Base-by-base conservation (phyloP, 2,329 filamentous ascomycete genomes). In the Harringtonia aguacate region DNA sequence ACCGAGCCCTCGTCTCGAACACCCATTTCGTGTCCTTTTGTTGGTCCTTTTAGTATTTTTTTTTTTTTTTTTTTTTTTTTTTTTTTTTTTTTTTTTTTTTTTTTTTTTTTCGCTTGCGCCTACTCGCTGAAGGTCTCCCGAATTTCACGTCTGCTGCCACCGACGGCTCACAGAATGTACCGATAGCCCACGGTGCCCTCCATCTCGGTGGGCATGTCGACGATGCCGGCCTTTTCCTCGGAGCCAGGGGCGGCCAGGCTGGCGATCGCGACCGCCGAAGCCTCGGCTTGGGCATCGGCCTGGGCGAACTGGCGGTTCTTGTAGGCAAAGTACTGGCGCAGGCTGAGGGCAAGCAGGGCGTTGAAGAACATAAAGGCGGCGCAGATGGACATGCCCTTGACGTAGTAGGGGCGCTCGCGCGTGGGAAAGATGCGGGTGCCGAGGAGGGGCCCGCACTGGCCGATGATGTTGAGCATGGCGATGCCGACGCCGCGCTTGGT, bases 401-500 rank as follows among this genome's bases (percentile, higher is more conserved):
- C 52, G 37, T 62, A 68, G 48, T 59, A 61, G 8, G 66, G 65
- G 39, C 47, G 50, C 4, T 64, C 57, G 3, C 36, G 18, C 1
- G 58, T 54, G 0, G 79, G 79, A 50, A 82, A 85, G 9, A 83
- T 53, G 38, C 78, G 71, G 3, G 79, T 83, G 4, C 79, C 80
- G 7, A 83, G 57, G 14, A 82, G 60, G 2, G 79, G 77, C 0
- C 77, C 77, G 48, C 73, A 77, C 56, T 79, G 79, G 1, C 79
- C 80, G 20, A 81, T 47, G 12, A 79, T 51, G 51, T 81, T 81
- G 43, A 83, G 59, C 29, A 84, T 60, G 3, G 77, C 72, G 40
- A 84, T 77, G 7, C 75, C 75, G 17, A 75, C 72, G 14, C 81
- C 81, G 15, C 79, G 68, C 46, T 78, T 73, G 1, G 77, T 79